phyloP scores from a whole-genome alignment of 23 red algal genomes.

The Agarophyton chilense region DNA sequence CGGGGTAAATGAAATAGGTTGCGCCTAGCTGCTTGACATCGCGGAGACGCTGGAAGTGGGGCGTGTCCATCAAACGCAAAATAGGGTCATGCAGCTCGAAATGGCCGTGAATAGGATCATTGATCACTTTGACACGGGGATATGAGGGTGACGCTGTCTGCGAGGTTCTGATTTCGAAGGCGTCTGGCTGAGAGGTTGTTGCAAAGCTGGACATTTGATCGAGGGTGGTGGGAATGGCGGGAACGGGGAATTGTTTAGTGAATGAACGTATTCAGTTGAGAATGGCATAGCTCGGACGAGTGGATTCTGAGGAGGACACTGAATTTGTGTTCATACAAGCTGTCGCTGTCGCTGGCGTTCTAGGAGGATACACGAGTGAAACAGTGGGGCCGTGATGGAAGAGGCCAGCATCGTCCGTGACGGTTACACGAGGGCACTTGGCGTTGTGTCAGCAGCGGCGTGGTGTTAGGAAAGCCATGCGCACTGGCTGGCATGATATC shows the following conservation, averaged over 20 bases:
- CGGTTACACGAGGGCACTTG: background rate
- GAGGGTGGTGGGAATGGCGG: background rate
- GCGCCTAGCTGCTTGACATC: conserved; percentile 96
- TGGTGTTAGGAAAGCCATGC: too few relatives aligned
- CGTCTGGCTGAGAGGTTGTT: conserved; percentile 18
- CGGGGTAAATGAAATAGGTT: conserved; percentile 83
- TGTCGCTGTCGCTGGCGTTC: too few relatives aligned
- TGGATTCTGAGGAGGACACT: too few relatives aligned
- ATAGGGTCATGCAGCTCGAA: conserved; percentile 66
- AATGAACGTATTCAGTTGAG: too few relatives aligned
- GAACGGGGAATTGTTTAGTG: too few relatives aligned
- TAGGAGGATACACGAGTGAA: too few relatives aligned
- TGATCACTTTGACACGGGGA: conserved; percentile 64
- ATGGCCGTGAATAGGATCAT: conserved; percentile 93
- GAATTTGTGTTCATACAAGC: too few relatives aligned
- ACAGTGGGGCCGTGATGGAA: background rate
- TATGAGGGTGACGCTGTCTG: background rate
- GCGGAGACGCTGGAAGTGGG: conserved; percentile 92
- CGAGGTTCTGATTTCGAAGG: background rate
- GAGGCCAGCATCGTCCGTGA: background rate
- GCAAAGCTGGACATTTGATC: background rate
- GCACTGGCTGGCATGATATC: background rate
- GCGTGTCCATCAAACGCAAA: conserved; percentile 85
- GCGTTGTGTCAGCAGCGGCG: background rate
- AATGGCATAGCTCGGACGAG: too few relatives aligned